Evolutionary conservation across 2,329 filamentous ascomycete species (phyloP).

Genomic region (Thielaviopsis punctulata): DNA sequence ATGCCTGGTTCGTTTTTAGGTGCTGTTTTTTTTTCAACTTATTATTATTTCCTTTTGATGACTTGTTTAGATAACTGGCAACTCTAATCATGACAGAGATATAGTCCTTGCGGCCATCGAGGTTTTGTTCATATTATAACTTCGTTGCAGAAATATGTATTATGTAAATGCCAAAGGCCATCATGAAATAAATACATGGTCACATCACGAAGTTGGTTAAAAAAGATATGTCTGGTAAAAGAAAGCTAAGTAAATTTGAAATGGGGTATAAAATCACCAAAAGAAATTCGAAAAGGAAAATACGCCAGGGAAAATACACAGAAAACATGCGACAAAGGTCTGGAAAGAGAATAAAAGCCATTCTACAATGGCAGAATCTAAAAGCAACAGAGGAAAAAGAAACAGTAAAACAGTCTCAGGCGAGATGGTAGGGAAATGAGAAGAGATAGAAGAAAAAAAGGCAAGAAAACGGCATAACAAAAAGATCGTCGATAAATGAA

Average conservation of each 20-base stretch:
- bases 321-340: not conserved
- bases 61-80: no score
- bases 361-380: not conserved
- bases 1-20: slow-evolving; percentile 48
- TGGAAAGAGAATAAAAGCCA: not conserved
- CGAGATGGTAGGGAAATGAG: not conserved
- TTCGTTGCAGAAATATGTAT: not conserved
- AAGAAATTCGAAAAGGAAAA: not conserved
- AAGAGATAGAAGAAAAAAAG: slow-evolving; percentile 2
- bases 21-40: not conserved
- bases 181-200: not conserved
- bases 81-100: no score
- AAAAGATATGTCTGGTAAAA: not conserved
- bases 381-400: not conserved
- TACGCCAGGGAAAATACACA: not conserved
- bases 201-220: not conserved
- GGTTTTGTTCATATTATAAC: not conserved
- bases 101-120: not conserved
- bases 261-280: not conserved
- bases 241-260: not conserved
- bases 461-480: not conserved
- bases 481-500: not conserved
- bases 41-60: not conserved
- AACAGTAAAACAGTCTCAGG: not conserved
- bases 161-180: not conserved